Conservation (phyloP, 768 basidiomycete genomes). For the Pisolithus orientalis region DNA sequence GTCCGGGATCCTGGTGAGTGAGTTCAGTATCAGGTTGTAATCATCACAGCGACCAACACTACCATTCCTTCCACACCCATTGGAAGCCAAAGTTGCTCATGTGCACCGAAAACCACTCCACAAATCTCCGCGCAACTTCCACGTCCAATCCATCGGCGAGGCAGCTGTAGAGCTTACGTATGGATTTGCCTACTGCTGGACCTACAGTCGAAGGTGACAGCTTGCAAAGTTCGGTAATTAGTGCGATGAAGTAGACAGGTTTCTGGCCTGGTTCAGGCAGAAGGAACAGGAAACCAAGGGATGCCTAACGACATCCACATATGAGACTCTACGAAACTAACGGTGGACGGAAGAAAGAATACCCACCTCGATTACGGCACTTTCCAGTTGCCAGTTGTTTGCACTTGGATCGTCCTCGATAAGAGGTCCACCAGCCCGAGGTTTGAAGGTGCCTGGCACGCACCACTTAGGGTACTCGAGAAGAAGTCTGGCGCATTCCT, state of each 20-base stretch:
- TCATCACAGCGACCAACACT: slow-evolving; percentile 15
- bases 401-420: slow-evolving; percentile 45
- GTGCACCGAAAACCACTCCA: slow-evolving; percentile 94
- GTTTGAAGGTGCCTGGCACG: slow-evolving; percentile 77
- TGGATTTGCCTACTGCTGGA: slow-evolving; percentile 93
- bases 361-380: slow-evolving; percentile 75
- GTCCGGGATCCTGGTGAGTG: slow-evolving; percentile 70
- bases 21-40: neutral
- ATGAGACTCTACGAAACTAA: neutral
- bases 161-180: slow-evolving; percentile 73
- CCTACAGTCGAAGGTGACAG: slow-evolving; percentile 89
- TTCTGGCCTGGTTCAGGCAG: slow-evolving; percentile 75
- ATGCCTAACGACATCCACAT: slow-evolving; percentile 37
- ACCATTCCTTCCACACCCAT: slow-evolving; percentile 99
- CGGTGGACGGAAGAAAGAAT: neutral
- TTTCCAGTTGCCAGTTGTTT: slow-evolving; percentile 86
- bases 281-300: slow-evolving; percentile 67
- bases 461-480: slow-evolving; percentile 86
- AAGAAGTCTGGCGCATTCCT: slow-evolving; percentile 85
- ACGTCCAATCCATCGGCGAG: slow-evolving; percentile 86
- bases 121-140: slow-evolving; percentile 73
- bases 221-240: slow-evolving; percentile 93
- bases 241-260: slow-evolving; percentile 76
- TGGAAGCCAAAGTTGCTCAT: slow-evolving; percentile 97
- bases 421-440: slow-evolving; percentile 55